Conservation (phyloP, 495 filamentous ascomycete genomes). For the Penicillium fimorum region DNA sequence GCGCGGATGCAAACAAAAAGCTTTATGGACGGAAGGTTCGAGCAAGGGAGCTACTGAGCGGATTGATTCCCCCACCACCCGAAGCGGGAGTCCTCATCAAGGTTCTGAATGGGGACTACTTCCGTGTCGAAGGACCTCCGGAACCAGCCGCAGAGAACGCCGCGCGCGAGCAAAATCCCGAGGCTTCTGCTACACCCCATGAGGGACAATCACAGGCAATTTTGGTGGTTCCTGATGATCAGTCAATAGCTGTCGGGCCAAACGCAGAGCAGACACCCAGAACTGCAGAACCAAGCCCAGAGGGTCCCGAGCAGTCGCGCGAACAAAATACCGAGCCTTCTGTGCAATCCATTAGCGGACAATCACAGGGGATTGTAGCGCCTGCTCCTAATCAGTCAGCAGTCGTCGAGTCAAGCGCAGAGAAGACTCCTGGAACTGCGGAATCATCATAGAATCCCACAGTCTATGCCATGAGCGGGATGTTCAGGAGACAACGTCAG, state of each 20-base stretch:
- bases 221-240: no score
- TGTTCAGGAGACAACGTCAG: not conserved
- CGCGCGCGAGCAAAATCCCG: not conserved
- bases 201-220: no score
- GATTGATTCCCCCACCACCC: constrained; percentile 69
- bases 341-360: not conserved
- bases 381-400: not conserved
- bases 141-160: not conserved
- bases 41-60: constrained; percentile 75
- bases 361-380: not conserved
- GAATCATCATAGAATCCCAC: not conserved
- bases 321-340: not conserved
- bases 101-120: constrained; percentile 56
- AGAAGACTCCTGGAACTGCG: not conserved
- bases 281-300: no score
- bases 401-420: not conserved
- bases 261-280: no score
- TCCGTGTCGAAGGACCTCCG: not conserved
- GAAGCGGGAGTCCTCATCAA: constrained; percentile 75
- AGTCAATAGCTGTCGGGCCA: no score
- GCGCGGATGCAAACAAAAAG: constrained; percentile 86
- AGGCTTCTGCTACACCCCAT: no score
- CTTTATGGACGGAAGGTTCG: constrained; percentile 76
- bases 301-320: no score
- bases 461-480: not conserved